These are phyloP conservation scores for Fusarium falciforme DNA, from an alignment of 2,329 filamentous ascomycete genomes.

Conservation along the genomic window DNA sequence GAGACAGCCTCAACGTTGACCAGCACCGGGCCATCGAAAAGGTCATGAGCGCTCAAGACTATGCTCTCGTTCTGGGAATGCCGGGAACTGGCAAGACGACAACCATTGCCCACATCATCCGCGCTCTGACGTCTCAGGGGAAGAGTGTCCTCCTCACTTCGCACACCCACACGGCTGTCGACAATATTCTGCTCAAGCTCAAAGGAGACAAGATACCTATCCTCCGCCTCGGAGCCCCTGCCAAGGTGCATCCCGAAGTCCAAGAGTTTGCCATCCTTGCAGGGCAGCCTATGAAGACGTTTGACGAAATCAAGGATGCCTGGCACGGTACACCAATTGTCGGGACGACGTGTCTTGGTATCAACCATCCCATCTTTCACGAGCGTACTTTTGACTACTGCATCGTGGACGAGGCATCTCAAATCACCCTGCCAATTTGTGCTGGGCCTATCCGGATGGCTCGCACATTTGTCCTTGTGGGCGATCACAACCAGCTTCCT, in stretches of 20 bases:
- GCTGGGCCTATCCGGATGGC: constrained; percentile 94
- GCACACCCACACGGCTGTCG: constrained; percentile 96
- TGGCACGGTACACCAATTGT: constrained; percentile 92
- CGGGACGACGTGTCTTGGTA: constrained; percentile 92
- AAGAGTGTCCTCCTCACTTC: constrained; percentile 95
- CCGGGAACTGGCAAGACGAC: constrained; percentile 98
- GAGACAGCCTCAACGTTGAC: constrained; percentile 83
- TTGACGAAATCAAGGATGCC: constrained; percentile 84
- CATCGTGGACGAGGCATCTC: constrained; percentile 97
- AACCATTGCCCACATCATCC: constrained; percentile 97
- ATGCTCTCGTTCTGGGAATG: constrained; percentile 98
- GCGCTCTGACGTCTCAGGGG: constrained; percentile 85
- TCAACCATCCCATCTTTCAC: constrained; percentile 89
- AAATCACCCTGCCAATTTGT: constrained; percentile 96
- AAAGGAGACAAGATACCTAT: constrained; percentile 81
- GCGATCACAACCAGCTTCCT: constrained; percentile 95
- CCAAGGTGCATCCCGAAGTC: constrained; percentile 90
- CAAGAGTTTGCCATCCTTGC: constrained; percentile 86
- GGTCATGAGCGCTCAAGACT: constrained; percentile 95
- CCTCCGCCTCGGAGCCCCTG: constrained; percentile 84
- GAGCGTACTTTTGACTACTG: constrained; percentile 96
- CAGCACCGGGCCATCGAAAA: constrained; percentile 90
- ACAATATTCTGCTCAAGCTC: constrained; percentile 97
- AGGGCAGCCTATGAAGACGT: constrained; percentile 76
- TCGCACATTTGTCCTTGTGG: constrained; percentile 91